Percentiles rank a stretch among this genome's conserved stretches.
phyloP scores from a whole-genome alignment of 345 rosid genomes.

The Dimocarpus longan region DNA sequence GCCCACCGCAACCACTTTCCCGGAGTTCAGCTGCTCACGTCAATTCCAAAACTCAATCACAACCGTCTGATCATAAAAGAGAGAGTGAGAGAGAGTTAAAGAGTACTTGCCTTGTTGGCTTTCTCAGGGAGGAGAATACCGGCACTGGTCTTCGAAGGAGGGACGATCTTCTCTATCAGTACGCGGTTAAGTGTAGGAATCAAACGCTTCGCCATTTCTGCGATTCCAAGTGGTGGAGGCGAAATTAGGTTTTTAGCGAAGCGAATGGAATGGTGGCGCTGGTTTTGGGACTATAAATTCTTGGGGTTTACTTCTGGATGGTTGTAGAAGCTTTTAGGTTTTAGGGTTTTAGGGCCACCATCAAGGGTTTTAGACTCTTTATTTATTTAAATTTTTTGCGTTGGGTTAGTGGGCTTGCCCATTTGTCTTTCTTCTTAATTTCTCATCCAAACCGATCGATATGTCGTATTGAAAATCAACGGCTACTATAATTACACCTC shows the following conservation, averaged over 20 bases:
- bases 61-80: not conserved
- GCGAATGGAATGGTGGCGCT: not conserved
- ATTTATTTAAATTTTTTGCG: too few relatives aligned
- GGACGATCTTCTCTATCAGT: slow-evolving; percentile 71
- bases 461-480: too few relatives aligned
- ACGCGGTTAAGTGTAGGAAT: slow-evolving; percentile 73
- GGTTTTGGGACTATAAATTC: not conserved
- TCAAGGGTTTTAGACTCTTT: slow-evolving; percentile 2
- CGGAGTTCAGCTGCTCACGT: slow-evolving; percentile 68
- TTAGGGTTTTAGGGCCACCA: slow-evolving; percentile 27
- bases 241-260: not conserved
- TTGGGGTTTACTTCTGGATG: slow-evolving; percentile 6
- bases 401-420: not conserved
- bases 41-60: slow-evolving; percentile 4
- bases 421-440: not conserved
- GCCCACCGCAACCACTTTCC: slow-evolving; percentile 75
- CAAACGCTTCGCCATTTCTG: slow-evolving; percentile 75
- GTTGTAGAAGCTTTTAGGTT: slow-evolving; percentile 30
- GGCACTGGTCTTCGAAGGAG: slow-evolving; percentile 75
- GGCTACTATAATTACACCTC: too few relatives aligned
- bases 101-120: slow-evolving; percentile 50
- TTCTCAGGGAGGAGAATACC: slow-evolving; percentile 86
- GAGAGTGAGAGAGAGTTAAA: too few relatives aligned
- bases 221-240: not conserved
- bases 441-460: too few relatives aligned